These are phyloP conservation scores for Papiliotrema laurentii DNA, from an alignment of 1,284 basidiomycete species.

Conservation along the genomic window DNA sequence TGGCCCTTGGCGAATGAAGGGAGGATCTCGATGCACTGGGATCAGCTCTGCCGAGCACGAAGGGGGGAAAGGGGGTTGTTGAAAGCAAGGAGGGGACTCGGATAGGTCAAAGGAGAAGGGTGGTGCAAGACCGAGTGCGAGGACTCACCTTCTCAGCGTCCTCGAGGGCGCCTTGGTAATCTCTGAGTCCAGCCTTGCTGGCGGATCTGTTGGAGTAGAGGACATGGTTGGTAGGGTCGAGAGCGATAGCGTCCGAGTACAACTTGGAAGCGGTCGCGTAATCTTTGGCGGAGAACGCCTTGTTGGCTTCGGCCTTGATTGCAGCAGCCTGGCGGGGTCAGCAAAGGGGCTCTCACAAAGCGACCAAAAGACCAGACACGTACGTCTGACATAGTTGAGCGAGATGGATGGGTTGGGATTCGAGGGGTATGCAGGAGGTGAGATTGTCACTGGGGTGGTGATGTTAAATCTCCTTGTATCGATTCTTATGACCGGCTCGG, in stretches of 20 bases:
- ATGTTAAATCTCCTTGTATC: too few relatives aligned
- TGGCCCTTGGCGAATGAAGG: conserved; percentile 87
- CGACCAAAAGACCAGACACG: too few relatives aligned
- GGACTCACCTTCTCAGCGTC: conserved; percentile 81
- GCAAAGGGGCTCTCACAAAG: too few relatives aligned
- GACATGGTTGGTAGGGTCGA: conserved; percentile 81
- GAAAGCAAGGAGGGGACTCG: too few relatives aligned
- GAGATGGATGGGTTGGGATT: too few relatives aligned
- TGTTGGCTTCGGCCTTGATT: conserved; percentile 92
- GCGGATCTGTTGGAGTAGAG: conserved; percentile 92
- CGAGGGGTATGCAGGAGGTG: too few relatives aligned
- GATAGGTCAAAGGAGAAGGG: not conserved
- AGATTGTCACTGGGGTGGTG: too few relatives aligned
- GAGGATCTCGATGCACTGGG: conserved; percentile 62
- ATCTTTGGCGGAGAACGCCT: conserved; percentile 89
- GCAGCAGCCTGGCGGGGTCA: conserved; percentile 53
- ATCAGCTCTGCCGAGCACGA: conserved; percentile 7
- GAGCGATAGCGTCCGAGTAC: conserved; percentile 79
- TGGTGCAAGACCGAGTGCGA: not conserved
- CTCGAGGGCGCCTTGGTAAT: conserved; percentile 70
- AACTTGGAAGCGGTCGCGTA: conserved; percentile 76
- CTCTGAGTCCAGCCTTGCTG: conserved; percentile 74
- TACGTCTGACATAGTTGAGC: too few relatives aligned
- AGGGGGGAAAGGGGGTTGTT: not conserved
- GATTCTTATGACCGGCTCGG: too few relatives aligned